Percentiles rank a stretch among this genome's conserved stretches.
These are phyloP conservation scores for Suillus brevipes DNA, from an alignment of 768 basidiomycete species.

Conservation along the genomic window DNA sequence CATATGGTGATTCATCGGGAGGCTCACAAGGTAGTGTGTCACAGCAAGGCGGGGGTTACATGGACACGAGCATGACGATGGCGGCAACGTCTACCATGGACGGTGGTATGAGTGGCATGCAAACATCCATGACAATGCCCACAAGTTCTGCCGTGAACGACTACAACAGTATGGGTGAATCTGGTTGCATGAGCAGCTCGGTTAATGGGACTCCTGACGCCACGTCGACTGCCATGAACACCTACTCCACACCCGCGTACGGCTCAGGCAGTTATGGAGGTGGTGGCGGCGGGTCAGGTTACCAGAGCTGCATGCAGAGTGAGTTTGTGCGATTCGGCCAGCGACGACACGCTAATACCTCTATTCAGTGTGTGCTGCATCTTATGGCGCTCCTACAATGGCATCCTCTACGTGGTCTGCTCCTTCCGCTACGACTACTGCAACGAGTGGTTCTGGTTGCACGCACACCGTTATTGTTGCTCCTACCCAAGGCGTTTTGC, in stretches of 20 bases:
- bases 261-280: slow-evolving; percentile 65
- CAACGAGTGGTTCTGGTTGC: slow-evolving; percentile 46
- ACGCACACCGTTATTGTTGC: slow-evolving; percentile 79
- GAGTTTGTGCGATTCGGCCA: slow-evolving; percentile 22
- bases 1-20: slow-evolving; percentile 4
- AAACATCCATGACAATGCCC: slow-evolving; percentile 3
- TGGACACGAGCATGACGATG: neutral
- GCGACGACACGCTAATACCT: neutral
- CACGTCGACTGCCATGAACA: slow-evolving; percentile 22
- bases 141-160: neutral
- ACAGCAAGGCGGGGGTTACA: neutral
- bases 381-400: slow-evolving; percentile 45
- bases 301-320: slow-evolving; percentile 73
- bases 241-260: slow-evolving; percentile 49
- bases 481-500: slow-evolving; percentile 72
- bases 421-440: slow-evolving; percentile 24
- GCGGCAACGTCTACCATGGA: slow-evolving; percentile 5
- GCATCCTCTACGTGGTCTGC: slow-evolving; percentile 21
- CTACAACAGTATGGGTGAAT: neutral
- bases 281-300: slow-evolving; percentile 46
- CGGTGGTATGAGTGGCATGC: neutral
- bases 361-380: slow-evolving; percentile 60
- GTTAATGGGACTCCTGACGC: slow-evolving; percentile 4
- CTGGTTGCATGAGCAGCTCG: neutral
- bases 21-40: slow-evolving; percentile 2